Evolutionary conservation across 2,329 filamentous ascomycete genomes (phyloP).

Genomic region (Xylaria sp.): DNA sequence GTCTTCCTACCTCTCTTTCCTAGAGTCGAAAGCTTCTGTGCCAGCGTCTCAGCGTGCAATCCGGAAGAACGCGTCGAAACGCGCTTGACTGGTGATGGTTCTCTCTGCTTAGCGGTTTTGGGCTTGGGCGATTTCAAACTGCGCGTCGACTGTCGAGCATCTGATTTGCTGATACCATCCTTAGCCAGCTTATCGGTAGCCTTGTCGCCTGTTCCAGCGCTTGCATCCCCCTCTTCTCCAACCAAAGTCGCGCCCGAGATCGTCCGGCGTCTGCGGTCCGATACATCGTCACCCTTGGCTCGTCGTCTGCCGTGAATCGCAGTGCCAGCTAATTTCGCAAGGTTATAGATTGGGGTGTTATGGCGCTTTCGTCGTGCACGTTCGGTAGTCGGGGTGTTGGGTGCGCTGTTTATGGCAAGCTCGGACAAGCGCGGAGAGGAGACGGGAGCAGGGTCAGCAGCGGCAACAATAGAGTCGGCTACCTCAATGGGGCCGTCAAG

Average conservation of each 20-base stretch:
- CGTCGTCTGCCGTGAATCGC: slow-evolving; percentile 61
- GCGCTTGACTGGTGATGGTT: slow-evolving; percentile 40
- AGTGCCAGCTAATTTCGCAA: slow-evolving; percentile 64
- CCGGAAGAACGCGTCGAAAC: slow-evolving; percentile 49
- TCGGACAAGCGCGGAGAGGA: slow-evolving; percentile 8
- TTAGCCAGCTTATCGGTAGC: slow-evolving; percentile 19
- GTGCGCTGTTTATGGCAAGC: slow-evolving; percentile 23
- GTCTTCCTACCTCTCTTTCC: slow-evolving; percentile 64
- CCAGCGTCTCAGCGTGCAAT: slow-evolving; percentile 47
- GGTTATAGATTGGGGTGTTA: slow-evolving; percentile 67
- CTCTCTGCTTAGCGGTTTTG: slow-evolving; percentile 32
- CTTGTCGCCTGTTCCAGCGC: slow-evolving; percentile 26
- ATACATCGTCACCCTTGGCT: slow-evolving; percentile 53
- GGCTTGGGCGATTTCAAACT: slow-evolving; percentile 38
- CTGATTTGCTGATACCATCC: too few relatives aligned
- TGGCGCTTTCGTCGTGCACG: slow-evolving; percentile 59
- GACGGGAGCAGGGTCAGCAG: slow-evolving; percentile 14
- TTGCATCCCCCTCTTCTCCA: slow-evolving; percentile 29
- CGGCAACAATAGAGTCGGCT: slow-evolving; percentile 34
- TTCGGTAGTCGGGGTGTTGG: slow-evolving; percentile 36
- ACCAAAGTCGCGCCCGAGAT: slow-evolving; percentile 46
- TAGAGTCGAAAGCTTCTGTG: slow-evolving; percentile 54
- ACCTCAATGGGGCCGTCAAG: slow-evolving; percentile 25
- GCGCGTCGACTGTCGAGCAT: slow-evolving; percentile 47
- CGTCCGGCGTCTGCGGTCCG: slow-evolving; percentile 49